phyloP scores from a whole-genome alignment of 352 stramenopile genomes.

The Peronosclerospora sorghi region DNA sequence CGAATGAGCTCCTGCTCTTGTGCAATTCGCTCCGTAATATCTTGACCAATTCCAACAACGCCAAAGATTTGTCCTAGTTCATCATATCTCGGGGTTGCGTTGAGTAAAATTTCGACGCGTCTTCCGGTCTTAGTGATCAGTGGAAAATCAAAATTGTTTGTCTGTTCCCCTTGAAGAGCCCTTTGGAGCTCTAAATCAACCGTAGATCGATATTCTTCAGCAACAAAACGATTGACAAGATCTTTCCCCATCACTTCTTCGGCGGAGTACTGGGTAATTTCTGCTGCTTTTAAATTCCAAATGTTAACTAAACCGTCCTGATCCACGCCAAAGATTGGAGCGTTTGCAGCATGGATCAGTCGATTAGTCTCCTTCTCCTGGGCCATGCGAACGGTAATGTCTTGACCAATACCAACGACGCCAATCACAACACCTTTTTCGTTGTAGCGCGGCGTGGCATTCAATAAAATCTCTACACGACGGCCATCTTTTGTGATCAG shows the following conservation, averaged over 20 bases:
- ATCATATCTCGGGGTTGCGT: slow-evolving; percentile 58
- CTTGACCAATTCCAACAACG: slow-evolving; percentile 70
- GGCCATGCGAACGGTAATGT: slow-evolving; percentile 53
- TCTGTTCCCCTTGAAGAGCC: slow-evolving; percentile 39
- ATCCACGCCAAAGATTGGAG: slow-evolving; percentile 68
- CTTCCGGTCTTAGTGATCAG: slow-evolving; percentile 41
- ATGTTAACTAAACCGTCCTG: slow-evolving; percentile 44
- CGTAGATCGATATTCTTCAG: slow-evolving; percentile 18
- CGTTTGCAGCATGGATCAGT: slow-evolving; percentile 60
- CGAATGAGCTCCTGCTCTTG: slow-evolving; percentile 57
- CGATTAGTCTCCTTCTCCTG: slow-evolving; percentile 57
- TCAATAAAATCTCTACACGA: slow-evolving; percentile 40
- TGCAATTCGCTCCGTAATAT: slow-evolving; percentile 47
- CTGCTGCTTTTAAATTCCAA: slow-evolving; percentile 68
- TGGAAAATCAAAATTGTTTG: slow-evolving; percentile 76
- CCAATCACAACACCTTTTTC: slow-evolving; percentile 44
- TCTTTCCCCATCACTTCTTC: slow-evolving; percentile 71
- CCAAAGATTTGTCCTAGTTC: slow-evolving; percentile 61
- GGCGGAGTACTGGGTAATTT: slow-evolving; percentile 62
- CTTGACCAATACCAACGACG: slow-evolving; percentile 51
- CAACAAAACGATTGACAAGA: slow-evolving; percentile 50
- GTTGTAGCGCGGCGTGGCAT: slow-evolving; percentile 43
- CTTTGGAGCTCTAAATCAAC: slow-evolving; percentile 21
- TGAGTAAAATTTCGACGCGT: slow-evolving; percentile 42
- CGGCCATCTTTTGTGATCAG: slow-evolving; percentile 39